Conservation (phyloP, 495 filamentous ascomycete genomes). For the Trichoderma orchidacearum region DNA sequence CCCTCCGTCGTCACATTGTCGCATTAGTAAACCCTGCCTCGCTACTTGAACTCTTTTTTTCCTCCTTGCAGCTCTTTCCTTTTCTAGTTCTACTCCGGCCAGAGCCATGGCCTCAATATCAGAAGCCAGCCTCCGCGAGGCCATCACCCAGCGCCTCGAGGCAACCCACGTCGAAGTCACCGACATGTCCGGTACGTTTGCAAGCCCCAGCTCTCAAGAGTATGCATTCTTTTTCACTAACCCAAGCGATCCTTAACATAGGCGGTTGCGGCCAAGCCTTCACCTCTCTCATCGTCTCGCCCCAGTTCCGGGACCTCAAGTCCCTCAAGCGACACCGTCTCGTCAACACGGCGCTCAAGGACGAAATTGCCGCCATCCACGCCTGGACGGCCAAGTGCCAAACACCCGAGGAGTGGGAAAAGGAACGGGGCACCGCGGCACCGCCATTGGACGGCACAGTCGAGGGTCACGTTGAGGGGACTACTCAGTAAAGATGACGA, state of each 20-base stretch:
- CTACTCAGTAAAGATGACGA: conserved; percentile 14
- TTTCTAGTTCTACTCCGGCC: neutral
- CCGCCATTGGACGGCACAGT: conserved; percentile 29
- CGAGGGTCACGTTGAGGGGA: conserved; percentile 25
- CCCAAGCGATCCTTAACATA: conserved; percentile 22
- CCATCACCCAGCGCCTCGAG: conserved; percentile 57
- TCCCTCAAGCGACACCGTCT: conserved; percentile 78
- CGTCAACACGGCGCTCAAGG: conserved; percentile 76
- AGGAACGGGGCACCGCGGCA: conserved; percentile 34
- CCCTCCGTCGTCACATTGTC: neutral
- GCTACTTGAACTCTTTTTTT: too few species aligned
- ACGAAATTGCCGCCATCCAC: conserved; percentile 91
- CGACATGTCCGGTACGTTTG: conserved; percentile 85
- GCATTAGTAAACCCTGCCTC: neutral
- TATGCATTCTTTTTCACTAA: conserved; percentile 2
- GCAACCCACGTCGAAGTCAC: conserved; percentile 83
- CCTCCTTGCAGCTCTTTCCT: too few species aligned
- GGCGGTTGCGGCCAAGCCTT: conserved; percentile 95
- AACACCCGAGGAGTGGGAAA: conserved; percentile 88
- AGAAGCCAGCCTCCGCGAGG: conserved; percentile 35
- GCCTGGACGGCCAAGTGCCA: conserved; percentile 98
- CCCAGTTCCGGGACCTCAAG: conserved; percentile 73
- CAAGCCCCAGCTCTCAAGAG: neutral
- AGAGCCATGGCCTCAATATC: conserved; percentile 9
- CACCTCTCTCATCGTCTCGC: conserved; percentile 81